Evolutionary conservation across 2,329 filamentous ascomycete species (phyloP).

Genomic region (Cadophora gregata): DNA sequence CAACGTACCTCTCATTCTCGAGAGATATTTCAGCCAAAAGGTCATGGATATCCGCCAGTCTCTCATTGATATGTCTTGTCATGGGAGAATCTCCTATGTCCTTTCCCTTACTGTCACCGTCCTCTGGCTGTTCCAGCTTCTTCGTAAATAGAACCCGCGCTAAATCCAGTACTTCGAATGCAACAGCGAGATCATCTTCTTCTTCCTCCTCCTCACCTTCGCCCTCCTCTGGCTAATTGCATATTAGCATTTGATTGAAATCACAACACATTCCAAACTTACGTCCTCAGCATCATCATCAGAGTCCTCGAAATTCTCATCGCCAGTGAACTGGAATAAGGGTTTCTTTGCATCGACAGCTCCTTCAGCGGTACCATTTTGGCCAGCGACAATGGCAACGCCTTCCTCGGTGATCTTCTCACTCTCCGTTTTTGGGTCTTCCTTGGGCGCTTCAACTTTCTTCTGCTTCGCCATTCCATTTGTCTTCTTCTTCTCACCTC

Average conservation of each 20-base stretch:
- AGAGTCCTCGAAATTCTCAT: constrained; percentile 89
- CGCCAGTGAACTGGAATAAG: constrained; percentile 89
- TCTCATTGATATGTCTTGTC: constrained; percentile 74
- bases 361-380: constrained; percentile 44
- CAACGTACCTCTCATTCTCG: constrained; percentile 79
- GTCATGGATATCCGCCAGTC: constrained; percentile 91
- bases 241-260: constrained; percentile 51
- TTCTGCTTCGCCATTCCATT: constrained; percentile 50
- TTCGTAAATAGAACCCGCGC: constrained; percentile 69
- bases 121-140: constrained; percentile 58
- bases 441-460: constrained; percentile 45
- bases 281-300: constrained; percentile 73
- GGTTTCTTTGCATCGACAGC: constrained; percentile 66
- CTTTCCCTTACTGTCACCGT: constrained; percentile 54
- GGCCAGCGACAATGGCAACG: constrained; percentile 47
- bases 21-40: constrained; percentile 95
- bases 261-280: constrained; percentile 54
- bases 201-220: constrained; percentile 63
- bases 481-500: constrained; percentile 58
- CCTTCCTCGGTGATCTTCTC: constrained; percentile 55
- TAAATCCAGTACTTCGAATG: constrained; percentile 85
- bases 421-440: constrained; percentile 41
- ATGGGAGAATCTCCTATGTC: constrained; percentile 47
- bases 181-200: constrained; percentile 76
- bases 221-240: constrained; percentile 51